Evolutionary conservation across 1,139 yeast species (phyloP).

Genomic region (Pichia cactophila): DNA sequence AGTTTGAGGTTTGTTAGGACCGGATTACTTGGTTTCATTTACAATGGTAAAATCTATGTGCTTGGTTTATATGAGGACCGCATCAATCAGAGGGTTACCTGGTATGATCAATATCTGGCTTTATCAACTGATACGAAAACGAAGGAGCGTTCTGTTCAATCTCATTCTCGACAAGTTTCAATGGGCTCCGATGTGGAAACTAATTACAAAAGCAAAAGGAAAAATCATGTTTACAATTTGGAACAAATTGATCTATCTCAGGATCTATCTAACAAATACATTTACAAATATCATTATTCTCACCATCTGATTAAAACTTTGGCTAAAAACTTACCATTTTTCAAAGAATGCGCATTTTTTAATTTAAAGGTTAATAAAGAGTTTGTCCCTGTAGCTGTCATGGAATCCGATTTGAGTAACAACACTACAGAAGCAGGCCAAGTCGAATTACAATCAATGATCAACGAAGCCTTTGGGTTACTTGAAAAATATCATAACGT

Average conservation of each 20-base stretch:
- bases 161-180: conserved; percentile 1
- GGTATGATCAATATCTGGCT: conserved; percentile 46
- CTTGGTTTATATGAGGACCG: conserved; percentile 90
- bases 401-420: conserved; percentile 65
- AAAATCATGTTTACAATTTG: conserved; percentile 1
- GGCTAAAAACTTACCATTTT: conserved; percentile 73
- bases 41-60: conserved; percentile 79
- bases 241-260: conserved; percentile 9
- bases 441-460: conserved; percentile 60
- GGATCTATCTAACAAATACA: conserved; percentile 7
- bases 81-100: conserved; percentile 65
- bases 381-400: conserved; percentile 76
- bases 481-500: conserved; percentile 66
- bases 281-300: conserved; percentile 66
- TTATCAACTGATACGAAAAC: conserved; percentile 9
- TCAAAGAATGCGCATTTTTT: conserved; percentile 87
- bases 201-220: neutral
- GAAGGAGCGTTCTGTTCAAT: neutral
- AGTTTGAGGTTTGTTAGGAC: conserved; percentile 83
- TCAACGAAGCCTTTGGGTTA: conserved; percentile 66
- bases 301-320: conserved; percentile 81
- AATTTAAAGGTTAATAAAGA: conserved; percentile 82
- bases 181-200: conserved; percentile 4
- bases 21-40: conserved; percentile 81
- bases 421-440: conserved; percentile 35